Conservation (phyloP, 176 grass and related monocot genomes). For the Aegilops umbellulata region DNA sequence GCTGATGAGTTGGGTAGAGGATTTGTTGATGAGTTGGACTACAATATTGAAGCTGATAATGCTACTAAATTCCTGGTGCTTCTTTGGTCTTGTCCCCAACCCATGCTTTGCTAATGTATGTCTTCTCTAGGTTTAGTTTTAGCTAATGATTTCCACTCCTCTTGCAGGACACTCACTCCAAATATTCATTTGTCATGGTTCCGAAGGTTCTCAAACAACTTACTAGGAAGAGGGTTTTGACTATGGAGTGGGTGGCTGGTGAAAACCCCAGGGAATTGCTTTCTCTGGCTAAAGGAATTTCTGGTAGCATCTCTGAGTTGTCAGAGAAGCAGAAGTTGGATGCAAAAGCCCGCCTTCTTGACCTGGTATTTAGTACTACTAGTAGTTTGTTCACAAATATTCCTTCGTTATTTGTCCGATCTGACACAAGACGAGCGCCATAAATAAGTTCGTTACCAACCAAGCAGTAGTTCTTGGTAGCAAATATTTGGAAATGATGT, state of each 20-base stretch:
- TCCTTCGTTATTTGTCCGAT: background rate
- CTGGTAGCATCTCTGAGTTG: slow-evolving; percentile 1
- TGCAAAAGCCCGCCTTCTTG: slow-evolving; percentile 72
- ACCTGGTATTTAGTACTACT: slow-evolving; percentile 58
- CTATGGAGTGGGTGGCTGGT: slow-evolving; percentile 89
- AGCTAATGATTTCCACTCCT: slow-evolving; percentile 27
- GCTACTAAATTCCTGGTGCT: slow-evolving; percentile 82
- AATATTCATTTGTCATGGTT: slow-evolving; percentile 79
- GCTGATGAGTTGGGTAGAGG: slow-evolving; percentile 95
- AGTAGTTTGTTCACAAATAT: background rate
- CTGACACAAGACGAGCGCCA: background rate
- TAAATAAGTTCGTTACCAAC: background rate
- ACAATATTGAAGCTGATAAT: slow-evolving; percentile 92
- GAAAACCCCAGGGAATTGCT: slow-evolving; percentile 82
- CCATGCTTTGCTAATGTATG: slow-evolving; percentile 14
- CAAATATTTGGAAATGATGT: background rate
- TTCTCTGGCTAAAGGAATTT: slow-evolving; percentile 61
- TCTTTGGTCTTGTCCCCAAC: slow-evolving; percentile 31
- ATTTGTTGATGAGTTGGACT: slow-evolving; percentile 84
- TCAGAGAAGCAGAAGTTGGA: slow-evolving; percentile 63
- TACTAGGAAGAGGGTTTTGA: slow-evolving; percentile 87
- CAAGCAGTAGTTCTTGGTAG: background rate
- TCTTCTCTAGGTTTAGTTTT: slow-evolving; percentile 19
- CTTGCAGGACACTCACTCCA: slow-evolving; percentile 81
- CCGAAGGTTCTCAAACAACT: slow-evolving; percentile 77